Evolutionary conservation across 768 basidiomycete genomes (phyloP), one percentile per base, ranked within the genome.

Genomic region (Russula abietina): DNA sequence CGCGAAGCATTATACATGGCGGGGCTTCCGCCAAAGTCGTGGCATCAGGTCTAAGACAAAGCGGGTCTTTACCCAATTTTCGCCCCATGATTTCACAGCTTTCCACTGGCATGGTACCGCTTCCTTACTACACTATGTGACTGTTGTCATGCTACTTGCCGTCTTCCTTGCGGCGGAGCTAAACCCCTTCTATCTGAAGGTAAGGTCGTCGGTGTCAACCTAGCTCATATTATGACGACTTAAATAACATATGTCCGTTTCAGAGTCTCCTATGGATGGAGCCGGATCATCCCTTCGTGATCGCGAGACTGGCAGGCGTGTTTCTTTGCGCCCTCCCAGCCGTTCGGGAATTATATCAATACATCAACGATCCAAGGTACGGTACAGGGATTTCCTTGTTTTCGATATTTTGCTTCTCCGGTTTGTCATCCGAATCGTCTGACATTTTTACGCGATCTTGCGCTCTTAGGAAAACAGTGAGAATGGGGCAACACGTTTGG

Each of bases 401-500:
- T 36, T 53, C 51, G 19, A 36, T 52, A 22, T 24, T 36, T 19
- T 24, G 57, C 57, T 59, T 63, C 52, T 59, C 28, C 14, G 28
- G n/a, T 54, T 54, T 50, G 45, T 60, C 48, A 53, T 59, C 54
- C 60, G 48, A 49, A 48, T 62, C 55, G 36, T 45, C 48, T 58
- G 53, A 63, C 66, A 32, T 39, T 38, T 59, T 59, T 54, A 55
- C 62, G 63, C 63, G 59, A 64, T 64, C 59, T 55, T 60, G 58
- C 54, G 63, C 63, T 11, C 54, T 39, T 69, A 93, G 91, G 69
- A 85, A 79, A 68, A 86, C 89, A n/a, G 85, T 86, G 65, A 82
- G 91, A 60, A 93, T 93, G 91, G 91, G 92, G 2, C 89, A 91
- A 68, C 91, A 93, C 70, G 85, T 87, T 38, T 93, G 91, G 91